Conservation (phyloP, 345 rosid genomes). For the Toxicodendron radicans region DNA sequence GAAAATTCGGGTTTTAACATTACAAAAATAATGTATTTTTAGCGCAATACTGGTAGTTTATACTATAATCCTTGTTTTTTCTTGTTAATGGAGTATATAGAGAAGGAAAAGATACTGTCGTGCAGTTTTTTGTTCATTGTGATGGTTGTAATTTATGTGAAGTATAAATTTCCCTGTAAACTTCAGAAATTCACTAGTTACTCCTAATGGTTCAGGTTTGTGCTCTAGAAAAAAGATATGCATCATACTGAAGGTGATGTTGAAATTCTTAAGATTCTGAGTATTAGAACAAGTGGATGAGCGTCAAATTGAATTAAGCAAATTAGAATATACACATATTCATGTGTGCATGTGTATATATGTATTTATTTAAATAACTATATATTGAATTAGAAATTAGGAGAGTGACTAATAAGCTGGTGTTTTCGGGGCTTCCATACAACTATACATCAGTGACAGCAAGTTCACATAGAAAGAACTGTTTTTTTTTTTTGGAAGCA, state of each 20-base stretch:
- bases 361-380: neutral
- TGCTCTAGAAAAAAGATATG: neutral
- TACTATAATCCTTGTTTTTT: too few relatives aligned
- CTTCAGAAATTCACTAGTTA: neutral
- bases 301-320: neutral
- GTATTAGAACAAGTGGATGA: neutral
- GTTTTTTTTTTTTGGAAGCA: too few relatives aligned
- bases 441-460: too few relatives aligned
- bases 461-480: too few relatives aligned
- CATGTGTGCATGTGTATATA: neutral
- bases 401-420: neutral
- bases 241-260: neutral
- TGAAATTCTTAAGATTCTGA: neutral
- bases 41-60: too few relatives aligned
- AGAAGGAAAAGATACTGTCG: too few relatives aligned
- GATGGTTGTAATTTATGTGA: too few relatives aligned
- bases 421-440: neutral
- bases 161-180: neutral
- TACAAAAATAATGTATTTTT: too few relatives aligned
- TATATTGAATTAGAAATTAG: slow-evolving; percentile 3
- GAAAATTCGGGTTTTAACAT: too few relatives aligned
- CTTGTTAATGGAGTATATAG: too few relatives aligned
- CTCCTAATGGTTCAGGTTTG: neutral
- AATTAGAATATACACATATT: neutral
- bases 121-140: too few relatives aligned